Conservation (phyloP, 2,329 filamentous ascomycete species). For the Sphaerulina vaccinii region DNA sequence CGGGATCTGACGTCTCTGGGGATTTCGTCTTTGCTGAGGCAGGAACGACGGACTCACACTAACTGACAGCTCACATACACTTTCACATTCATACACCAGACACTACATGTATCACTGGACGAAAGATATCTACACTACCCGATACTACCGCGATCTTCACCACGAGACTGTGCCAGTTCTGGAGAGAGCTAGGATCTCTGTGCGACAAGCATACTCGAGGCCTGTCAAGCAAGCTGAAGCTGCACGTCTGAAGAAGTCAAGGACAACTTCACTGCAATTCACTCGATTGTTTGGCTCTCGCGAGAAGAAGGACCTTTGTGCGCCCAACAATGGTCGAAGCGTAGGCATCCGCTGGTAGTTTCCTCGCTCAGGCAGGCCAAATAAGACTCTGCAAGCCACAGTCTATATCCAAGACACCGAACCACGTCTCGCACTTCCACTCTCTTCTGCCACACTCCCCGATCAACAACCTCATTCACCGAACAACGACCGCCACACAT, state of each 20-base stretch:
- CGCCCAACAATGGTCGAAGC: slow-evolving; percentile 4
- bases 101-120: background rate
- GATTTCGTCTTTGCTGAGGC: background rate
- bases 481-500: background rate
- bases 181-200: background rate
- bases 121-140: background rate
- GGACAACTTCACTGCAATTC: background rate
- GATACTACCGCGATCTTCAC: background rate
- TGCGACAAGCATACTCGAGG: background rate
- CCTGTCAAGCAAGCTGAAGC: background rate
- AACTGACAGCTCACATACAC: too few species aligned
- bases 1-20: background rate
- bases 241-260: background rate
- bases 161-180: background rate
- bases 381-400: slow-evolving; percentile 4
- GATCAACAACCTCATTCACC: background rate
- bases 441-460: background rate
- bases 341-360: slow-evolving; percentile 7
- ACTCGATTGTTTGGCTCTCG: background rate
- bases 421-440: slow-evolving; percentile 1
- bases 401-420: slow-evolving; percentile 6
- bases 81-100: background rate
- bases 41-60: too few species aligned
- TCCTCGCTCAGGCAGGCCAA: slow-evolving; percentile 6
- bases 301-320: slow-evolving; percentile 14